Conservation (phyloP, 371 early-diverging fungal genomes). For the Funneliformis caledonium region DNA sequence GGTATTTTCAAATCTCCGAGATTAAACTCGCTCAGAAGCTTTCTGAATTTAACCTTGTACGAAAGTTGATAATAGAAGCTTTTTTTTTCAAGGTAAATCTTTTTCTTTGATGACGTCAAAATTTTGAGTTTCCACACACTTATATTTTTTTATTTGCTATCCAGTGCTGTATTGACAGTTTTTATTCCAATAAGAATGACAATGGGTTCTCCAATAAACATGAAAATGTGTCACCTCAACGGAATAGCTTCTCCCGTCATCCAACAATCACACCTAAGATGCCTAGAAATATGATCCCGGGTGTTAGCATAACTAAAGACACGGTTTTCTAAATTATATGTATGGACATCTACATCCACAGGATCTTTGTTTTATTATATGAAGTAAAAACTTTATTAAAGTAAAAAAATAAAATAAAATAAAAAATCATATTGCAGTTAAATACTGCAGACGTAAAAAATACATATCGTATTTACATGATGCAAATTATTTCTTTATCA, state of each 20-base stretch:
- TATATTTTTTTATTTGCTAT: neutral
- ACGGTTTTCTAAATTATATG: no score
- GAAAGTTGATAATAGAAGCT: slow-evolving; percentile 23
- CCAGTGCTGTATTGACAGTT: slow-evolving; percentile 3
- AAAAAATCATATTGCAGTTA: no score
- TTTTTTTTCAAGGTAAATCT: slow-evolving; percentile 23
- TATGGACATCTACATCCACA: no score
- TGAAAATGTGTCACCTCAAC: neutral
- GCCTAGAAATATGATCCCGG: neutral
- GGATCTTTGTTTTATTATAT: no score
- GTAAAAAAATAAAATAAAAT: no score
- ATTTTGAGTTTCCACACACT: neutral
- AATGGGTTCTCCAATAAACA: neutral
- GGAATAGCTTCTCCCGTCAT: neutral
- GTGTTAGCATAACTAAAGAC: no score
- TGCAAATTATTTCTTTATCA: no score
- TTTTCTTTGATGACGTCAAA: slow-evolving; percentile 3
- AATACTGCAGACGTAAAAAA: no score
- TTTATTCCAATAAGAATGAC: neutral
- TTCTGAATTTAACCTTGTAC: slow-evolving; percentile 14
- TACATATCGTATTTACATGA: no score
- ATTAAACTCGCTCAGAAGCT: slow-evolving; percentile 13
- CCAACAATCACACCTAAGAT: neutral
- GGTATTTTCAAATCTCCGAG: slow-evolving; percentile 15
- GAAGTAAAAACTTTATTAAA: no score